Evolutionary conservation across 2,329 filamentous ascomycete species (phyloP).

Genomic region (Xylariaceae sp.): DNA sequence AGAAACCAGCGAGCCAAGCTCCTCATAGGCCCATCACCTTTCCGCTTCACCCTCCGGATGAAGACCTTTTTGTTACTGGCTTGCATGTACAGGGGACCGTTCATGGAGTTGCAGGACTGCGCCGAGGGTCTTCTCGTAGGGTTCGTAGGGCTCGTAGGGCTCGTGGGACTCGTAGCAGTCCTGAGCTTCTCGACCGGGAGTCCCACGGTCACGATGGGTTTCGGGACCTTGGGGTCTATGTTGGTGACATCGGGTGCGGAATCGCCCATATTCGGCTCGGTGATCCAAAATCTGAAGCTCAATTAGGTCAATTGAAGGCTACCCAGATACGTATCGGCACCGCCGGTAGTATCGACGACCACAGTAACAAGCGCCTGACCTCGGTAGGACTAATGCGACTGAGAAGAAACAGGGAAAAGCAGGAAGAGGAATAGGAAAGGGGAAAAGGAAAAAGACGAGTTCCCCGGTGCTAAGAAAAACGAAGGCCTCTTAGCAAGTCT

Average conservation of each 20-base stretch:
- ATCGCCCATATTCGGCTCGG: constrained; percentile 23
- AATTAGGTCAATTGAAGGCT: not conserved
- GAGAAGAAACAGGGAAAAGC: not conserved
- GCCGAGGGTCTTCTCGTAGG: constrained; percentile 36
- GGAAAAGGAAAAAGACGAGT: not conserved
- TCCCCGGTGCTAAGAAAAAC: constrained; percentile 13
- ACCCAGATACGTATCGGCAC: constrained; percentile 1
- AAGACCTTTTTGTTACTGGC: constrained; percentile 56
- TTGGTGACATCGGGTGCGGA: constrained; percentile 18
- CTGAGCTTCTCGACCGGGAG: constrained; percentile 14
- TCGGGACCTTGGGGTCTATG: constrained; percentile 21
- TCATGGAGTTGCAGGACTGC: constrained; percentile 47
- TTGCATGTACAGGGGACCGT: constrained; percentile 62
- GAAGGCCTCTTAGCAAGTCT: constrained; percentile 21
- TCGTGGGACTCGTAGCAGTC: constrained; percentile 31
- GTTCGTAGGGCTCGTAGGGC: constrained; percentile 22
- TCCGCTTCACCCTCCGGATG: constrained; percentile 60
- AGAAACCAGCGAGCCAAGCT: constrained; percentile 70
- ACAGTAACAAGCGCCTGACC: constrained; percentile 21
- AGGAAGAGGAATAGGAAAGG: not conserved
- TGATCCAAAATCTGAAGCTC: constrained; percentile 5
- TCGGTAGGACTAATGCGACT: not conserved
- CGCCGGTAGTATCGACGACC: no score
- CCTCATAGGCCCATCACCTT: constrained; percentile 63
- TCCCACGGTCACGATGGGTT: constrained; percentile 17